phyloP scores from a whole-genome alignment of 169 alveolate genomes.

The Plasmodium ovale region DNA sequence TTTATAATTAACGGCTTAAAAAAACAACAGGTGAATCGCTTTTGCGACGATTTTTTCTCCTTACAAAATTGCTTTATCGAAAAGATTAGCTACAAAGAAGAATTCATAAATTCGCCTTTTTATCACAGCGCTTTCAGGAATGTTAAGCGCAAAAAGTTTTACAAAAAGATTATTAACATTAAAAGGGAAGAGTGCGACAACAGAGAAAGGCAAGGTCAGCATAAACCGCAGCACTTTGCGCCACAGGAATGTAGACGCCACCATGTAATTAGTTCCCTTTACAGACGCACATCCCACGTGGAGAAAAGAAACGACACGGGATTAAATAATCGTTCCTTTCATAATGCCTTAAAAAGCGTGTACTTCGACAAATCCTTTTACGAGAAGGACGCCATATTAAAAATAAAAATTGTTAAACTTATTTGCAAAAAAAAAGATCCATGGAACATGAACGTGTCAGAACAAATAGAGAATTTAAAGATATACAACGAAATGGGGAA shows the following conservation, averaged over 20 bases:
- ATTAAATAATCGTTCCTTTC: no score
- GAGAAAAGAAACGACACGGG: slow-evolving; percentile 17
- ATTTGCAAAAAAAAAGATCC: slow-evolving; percentile 76
- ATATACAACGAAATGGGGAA: slow-evolving; percentile 67
- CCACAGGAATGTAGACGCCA: no score
- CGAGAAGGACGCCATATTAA: slow-evolving; percentile 65
- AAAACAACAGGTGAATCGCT: slow-evolving; percentile 15
- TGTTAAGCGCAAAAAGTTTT: slow-evolving; percentile 7
- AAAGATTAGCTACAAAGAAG: neutral
- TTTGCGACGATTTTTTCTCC: slow-evolving; percentile 39
- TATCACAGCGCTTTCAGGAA: slow-evolving; percentile 8
- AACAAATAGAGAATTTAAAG: slow-evolving; percentile 65
- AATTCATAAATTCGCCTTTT: neutral
- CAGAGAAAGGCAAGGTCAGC: neutral
- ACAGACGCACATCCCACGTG: neutral
- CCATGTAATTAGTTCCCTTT: no score
- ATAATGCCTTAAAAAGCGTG: slow-evolving; percentile 25
- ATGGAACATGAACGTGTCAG: slow-evolving; percentile 70
- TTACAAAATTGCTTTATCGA: slow-evolving; percentile 38
- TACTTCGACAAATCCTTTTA: slow-evolving; percentile 58
- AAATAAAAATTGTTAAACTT: slow-evolving; percentile 70
- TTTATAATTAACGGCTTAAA: slow-evolving; percentile 47
- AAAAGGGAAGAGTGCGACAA: slow-evolving; percentile 11
- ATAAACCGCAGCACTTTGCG: neutral
- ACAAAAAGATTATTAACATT: slow-evolving; percentile 23